Percentiles rank a stretch among this genome's conserved stretches.
Conservation (phyloP, 768 basidiomycete genomes). For the Mycena rosella region DNA sequence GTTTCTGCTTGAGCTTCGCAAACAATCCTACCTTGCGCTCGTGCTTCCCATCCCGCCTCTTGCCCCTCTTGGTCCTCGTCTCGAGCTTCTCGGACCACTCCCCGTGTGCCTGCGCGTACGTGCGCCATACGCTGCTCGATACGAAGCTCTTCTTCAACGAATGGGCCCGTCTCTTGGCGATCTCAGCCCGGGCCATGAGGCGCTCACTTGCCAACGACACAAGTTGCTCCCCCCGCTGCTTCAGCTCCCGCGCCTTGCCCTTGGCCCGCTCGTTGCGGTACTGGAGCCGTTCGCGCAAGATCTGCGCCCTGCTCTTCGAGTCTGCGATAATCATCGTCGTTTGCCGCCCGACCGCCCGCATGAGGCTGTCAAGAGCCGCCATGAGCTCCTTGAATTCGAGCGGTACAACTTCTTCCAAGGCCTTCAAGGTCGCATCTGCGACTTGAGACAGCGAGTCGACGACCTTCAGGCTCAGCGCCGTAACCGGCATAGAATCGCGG, state of each 20-base stretch:
- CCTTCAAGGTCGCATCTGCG: conserved; percentile 61
- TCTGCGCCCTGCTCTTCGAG: conserved; percentile 61
- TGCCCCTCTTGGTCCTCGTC: conserved; percentile 15
- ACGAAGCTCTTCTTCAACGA: conserved; percentile 54
- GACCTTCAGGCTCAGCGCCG: conserved; percentile 54
- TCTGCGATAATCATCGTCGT: conserved; percentile 59
- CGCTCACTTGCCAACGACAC: conserved; percentile 57
- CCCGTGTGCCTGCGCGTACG: conserved; percentile 49
- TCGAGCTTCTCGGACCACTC: conserved; percentile 46
- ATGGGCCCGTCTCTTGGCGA: conserved; percentile 58
- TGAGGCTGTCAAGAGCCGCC: conserved; percentile 70
- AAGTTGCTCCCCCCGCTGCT: conserved; percentile 61
- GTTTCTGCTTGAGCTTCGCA: conserved; percentile 35
- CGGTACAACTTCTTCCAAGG: conserved; percentile 57
- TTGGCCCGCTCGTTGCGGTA: conserved; percentile 66
- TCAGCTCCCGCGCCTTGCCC: conserved; percentile 65
- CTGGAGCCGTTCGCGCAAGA: conserved; percentile 59
- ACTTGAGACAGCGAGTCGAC: conserved; percentile 62
- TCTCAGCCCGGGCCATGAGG: conserved; percentile 54
- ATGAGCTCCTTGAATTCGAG: conserved; percentile 69
- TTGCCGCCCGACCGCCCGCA: conserved; percentile 63
- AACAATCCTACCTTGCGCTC: conserved; percentile 28
- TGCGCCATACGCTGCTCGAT: conserved; percentile 46
- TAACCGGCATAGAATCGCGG: conserved; percentile 41
- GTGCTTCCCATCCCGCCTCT: conserved; percentile 23